These are phyloP conservation scores for Aspergillus jensenii DNA, from an alignment of 2,329 filamentous ascomycete genomes.

Conservation along the genomic window DNA sequence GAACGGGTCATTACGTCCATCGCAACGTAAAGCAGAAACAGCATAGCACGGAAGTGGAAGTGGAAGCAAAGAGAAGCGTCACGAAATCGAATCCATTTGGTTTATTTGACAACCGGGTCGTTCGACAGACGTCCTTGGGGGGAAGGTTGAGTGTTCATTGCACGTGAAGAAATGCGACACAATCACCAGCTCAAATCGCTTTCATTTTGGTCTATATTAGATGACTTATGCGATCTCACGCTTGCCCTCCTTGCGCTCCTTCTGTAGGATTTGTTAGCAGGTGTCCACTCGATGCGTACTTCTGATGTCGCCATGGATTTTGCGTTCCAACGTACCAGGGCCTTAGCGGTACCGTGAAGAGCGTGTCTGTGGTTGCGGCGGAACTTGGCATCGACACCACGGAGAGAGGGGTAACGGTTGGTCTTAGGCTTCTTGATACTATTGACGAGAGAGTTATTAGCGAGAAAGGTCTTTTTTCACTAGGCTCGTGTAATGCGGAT, in stretches of 20 bases:
- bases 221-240: slow-evolving; percentile 73
- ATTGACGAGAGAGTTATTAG: slow-evolving; percentile 30
- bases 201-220: slow-evolving; percentile 33
- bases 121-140: slow-evolving; percentile 23
- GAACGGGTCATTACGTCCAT: neutral
- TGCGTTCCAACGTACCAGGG: slow-evolving; percentile 69
- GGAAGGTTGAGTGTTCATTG: slow-evolving; percentile 22
- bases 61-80: slow-evolving; percentile 6
- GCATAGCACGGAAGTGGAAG: neutral
- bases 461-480: neutral
- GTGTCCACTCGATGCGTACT: neutral
- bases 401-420: slow-evolving; percentile 96
- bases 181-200: slow-evolving; percentile 35
- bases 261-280: slow-evolving; percentile 59
- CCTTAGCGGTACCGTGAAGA: slow-evolving; percentile 97
- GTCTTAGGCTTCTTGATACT: slow-evolving; percentile 99
- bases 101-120: slow-evolving; percentile 25
- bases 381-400: slow-evolving; percentile 99
- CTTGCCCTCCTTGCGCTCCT: slow-evolving; percentile 97
- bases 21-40: neutral
- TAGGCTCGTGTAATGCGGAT: neutral
- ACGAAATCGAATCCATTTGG: slow-evolving; percentile 23
- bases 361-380: slow-evolving; percentile 99
- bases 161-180: slow-evolving; percentile 25
- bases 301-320: neutral